Evolutionary conservation across 1,139 yeast genomes (phyloP).

Genomic region (Meyerozyma smithsonii): DNA sequence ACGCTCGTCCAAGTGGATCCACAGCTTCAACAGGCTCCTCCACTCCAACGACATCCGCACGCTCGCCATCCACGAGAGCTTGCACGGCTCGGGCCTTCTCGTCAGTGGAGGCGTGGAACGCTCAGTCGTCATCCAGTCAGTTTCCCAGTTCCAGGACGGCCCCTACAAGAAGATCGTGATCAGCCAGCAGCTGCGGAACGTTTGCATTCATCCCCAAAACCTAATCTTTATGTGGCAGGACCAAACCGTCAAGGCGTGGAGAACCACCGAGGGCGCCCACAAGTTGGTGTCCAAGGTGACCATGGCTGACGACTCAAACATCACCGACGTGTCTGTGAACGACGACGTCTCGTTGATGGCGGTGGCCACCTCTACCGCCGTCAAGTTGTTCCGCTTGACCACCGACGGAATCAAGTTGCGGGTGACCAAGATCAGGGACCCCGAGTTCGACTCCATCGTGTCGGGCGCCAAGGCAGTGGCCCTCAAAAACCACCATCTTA

Average conservation of each 20-base stretch:
- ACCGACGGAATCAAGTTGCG: conserved; percentile 33
- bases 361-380: conserved; percentile 65
- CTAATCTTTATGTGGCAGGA: conserved; percentile 77
- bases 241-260: conserved; percentile 81
- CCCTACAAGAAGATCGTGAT: conserved; percentile 67
- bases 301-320: conserved; percentile 75
- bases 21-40: conserved; percentile 67
- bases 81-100: conserved; percentile 59
- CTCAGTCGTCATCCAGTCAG: conserved; percentile 66
- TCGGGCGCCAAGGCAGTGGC: conserved; percentile 57
- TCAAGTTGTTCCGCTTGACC: conserved; percentile 62
- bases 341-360: conserved; percentile 61
- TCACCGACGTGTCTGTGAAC: conserved; percentile 66
- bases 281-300: conserved; percentile 62
- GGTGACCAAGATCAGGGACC: conserved; percentile 52
- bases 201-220: conserved; percentile 38
- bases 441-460: conserved; percentile 35
- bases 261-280: conserved; percentile 36
- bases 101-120: conserved; percentile 91
- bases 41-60: conserved; percentile 91
- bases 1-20: conserved; percentile 66
- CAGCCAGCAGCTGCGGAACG: conserved; percentile 58
- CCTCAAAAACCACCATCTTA: conserved; percentile 40
- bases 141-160: conserved; percentile 67
- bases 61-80: conserved; percentile 62